Percentiles rank a stretch among this genome's conserved stretches.
Conservation (phyloP, 2,329 filamentous ascomycete species). For the Didymella pomorum region DNA sequence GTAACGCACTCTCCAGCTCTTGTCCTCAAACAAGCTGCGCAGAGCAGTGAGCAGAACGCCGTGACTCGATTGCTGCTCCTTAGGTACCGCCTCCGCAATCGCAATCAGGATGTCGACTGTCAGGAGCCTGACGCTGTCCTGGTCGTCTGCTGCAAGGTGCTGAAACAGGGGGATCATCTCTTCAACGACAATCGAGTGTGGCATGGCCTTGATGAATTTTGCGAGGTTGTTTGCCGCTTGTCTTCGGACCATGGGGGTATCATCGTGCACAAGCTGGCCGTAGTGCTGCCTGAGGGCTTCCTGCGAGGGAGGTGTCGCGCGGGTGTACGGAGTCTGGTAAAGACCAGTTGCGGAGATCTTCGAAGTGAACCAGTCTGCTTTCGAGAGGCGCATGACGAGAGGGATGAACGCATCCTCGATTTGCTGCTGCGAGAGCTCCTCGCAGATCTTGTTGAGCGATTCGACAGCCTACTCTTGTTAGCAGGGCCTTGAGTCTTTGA, state of each 20-base stretch:
- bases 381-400: slow-evolving; percentile 91
- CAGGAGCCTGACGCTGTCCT: slow-evolving; percentile 94
- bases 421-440: slow-evolving; percentile 86
- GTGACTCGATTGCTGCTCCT: slow-evolving; percentile 97
- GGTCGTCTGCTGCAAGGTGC: slow-evolving; percentile 93
- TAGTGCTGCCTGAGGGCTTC: slow-evolving; percentile 93
- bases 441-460: slow-evolving; percentile 99
- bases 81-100: slow-evolving; percentile 95
- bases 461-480: slow-evolving; percentile 80
- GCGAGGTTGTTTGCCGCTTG: slow-evolving; percentile 95
- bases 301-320: slow-evolving; percentile 86
- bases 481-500: slow-evolving; percentile 11
- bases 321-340: slow-evolving; percentile 91
- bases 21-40: slow-evolving; percentile 95
- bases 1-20: slow-evolving; percentile 98
- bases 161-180: slow-evolving; percentile 99
- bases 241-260: slow-evolving; percentile 98
- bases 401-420: slow-evolving; percentile 98
- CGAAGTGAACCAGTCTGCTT: slow-evolving; percentile 99
- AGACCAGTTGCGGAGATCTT: slow-evolving; percentile 98
- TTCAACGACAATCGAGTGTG: slow-evolving; percentile 86
- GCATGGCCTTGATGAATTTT: slow-evolving; percentile 98
- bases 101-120: slow-evolving; percentile 97
- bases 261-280: slow-evolving; percentile 91
- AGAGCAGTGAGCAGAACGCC: slow-evolving; percentile 90